Conservation (phyloP, 2,329 filamentous ascomycete genomes). For the Ophiocordyceps australis region DNA sequence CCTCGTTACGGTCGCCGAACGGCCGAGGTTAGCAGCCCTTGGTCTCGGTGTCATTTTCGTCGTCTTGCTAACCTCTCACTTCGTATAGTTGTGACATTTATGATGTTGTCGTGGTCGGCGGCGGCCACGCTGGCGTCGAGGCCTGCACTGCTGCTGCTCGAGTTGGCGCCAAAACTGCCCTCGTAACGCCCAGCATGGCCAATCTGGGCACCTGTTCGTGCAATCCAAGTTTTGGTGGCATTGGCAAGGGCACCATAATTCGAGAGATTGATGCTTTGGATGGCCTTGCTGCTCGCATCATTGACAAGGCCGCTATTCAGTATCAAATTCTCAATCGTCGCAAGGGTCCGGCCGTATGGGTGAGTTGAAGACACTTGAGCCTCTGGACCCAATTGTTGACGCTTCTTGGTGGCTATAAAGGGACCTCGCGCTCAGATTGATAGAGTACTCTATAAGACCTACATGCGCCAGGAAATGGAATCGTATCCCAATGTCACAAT, state of each 20-base stretch:
- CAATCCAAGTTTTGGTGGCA: constrained; percentile 95
- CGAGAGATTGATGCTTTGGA: constrained; percentile 91
- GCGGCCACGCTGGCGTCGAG: constrained; percentile 89
- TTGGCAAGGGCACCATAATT: constrained; percentile 92
- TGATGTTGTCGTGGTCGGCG: constrained; percentile 91
- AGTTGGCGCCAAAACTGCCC: constrained; percentile 70
- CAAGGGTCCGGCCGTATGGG: constrained; percentile 92
- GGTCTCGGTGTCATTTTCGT: not conserved
- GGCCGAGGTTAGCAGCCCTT: constrained; percentile 9
- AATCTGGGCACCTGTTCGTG: constrained; percentile 93
- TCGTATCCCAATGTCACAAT: constrained; percentile 64
- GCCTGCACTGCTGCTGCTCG: constrained; percentile 82
- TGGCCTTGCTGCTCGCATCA: constrained; percentile 70
- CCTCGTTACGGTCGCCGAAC: constrained; percentile 13
- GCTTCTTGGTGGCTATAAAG: too few species aligned
- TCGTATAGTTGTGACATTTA: too few species aligned
- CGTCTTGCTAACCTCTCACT: too few species aligned
- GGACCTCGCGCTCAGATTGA: constrained; percentile 94
- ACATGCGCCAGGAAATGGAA: constrained; percentile 78
- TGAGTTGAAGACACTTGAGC: too few species aligned
- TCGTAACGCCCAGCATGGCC: constrained; percentile 73
- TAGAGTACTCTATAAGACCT: constrained; percentile 66
- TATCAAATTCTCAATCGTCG: constrained; percentile 76
- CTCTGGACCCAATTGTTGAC: too few species aligned
- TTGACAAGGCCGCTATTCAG: constrained; percentile 89